A percentile compares a stretch with the other conserved stretches of the same genome.
phyloP scores from a whole-genome alignment of 2,329 filamentous ascomycete genomes.

The Ascochyta viciae-villosae region DNA sequence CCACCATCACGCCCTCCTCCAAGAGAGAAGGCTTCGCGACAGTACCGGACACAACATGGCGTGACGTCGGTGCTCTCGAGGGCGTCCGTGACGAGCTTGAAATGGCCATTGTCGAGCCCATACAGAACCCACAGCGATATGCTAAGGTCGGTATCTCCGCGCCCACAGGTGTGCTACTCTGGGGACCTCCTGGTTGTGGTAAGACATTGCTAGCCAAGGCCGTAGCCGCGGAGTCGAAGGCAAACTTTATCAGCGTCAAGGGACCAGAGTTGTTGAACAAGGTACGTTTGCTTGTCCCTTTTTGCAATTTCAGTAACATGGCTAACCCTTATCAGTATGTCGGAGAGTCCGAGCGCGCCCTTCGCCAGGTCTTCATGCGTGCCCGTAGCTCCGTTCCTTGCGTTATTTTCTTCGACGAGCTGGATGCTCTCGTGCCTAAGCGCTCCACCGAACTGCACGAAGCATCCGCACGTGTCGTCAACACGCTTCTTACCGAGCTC shows the following conservation, averaged over 20 bases:
- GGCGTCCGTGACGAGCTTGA: slow-evolving; percentile 82
- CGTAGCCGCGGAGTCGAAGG: slow-evolving; percentile 91
- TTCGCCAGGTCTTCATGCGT: slow-evolving; percentile 89
- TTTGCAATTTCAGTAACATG: neutral
- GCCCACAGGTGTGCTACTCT: slow-evolving; percentile 88
- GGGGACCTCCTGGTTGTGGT: slow-evolving; percentile 95
- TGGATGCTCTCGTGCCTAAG: slow-evolving; percentile 88
- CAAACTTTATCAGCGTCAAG: slow-evolving; percentile 98
- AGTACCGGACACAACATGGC: slow-evolving; percentile 91
- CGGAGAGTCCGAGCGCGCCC: slow-evolving; percentile 91
- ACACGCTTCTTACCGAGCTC: slow-evolving; percentile 91
- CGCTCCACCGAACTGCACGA: slow-evolving; percentile 80
- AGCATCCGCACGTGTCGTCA: slow-evolving; percentile 87
- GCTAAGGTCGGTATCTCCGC: slow-evolving; percentile 77
- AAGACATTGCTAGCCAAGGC: slow-evolving; percentile 97
- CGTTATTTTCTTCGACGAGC: slow-evolving; percentile 97
- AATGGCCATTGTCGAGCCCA: slow-evolving; percentile 87
- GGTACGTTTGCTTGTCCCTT: slow-evolving; percentile 29
- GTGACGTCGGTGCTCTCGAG: slow-evolving; percentile 84
- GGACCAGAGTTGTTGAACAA: slow-evolving; percentile 97
- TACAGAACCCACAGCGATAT: slow-evolving; percentile 81
- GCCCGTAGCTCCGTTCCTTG: slow-evolving; percentile 88
- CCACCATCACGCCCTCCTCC: slow-evolving; percentile 78
- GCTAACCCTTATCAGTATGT: slow-evolving; percentile 67
- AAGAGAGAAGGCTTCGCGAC: slow-evolving; percentile 95